Percentiles rank a stretch among this genome's conserved stretches.
Conservation (phyloP, 73 alveolate species). For the Paramecium sexaurelia region DNA sequence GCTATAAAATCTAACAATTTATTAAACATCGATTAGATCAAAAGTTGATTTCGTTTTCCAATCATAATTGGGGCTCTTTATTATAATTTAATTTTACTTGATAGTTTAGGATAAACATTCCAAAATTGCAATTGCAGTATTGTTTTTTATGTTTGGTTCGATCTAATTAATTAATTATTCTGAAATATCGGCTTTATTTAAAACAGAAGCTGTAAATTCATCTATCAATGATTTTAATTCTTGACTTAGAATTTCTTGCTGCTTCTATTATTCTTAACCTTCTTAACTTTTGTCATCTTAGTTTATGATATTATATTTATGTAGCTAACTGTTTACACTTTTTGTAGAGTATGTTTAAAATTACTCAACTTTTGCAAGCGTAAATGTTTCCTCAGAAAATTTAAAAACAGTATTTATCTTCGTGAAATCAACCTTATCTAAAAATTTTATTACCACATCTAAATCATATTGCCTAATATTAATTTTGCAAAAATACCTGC, state of each 20-base stretch:
- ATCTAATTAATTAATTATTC: neutral
- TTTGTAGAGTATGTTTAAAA: neutral
- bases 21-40: neutral
- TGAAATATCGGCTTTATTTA: neutral
- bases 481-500: neutral
- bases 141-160: neutral
- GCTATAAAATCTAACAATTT: neutral
- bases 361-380: neutral
- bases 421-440: conserved; percentile 23
- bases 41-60: neutral
- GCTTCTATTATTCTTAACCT: neutral
- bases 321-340: neutral
- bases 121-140: neutral
- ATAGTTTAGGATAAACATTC: neutral
- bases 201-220: neutral
- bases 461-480: conserved; percentile 15
- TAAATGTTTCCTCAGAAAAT: neutral
- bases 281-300: neutral
- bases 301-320: neutral
- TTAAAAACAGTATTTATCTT: neutral
- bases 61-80: neutral
- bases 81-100: neutral
- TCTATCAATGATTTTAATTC: neutral
- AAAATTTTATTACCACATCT: neutral
- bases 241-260: neutral